Base-by-base conservation (phyloP, 1,284 basidiomycete species). In the Sporisorium iseilematis-ciliati region DNA sequence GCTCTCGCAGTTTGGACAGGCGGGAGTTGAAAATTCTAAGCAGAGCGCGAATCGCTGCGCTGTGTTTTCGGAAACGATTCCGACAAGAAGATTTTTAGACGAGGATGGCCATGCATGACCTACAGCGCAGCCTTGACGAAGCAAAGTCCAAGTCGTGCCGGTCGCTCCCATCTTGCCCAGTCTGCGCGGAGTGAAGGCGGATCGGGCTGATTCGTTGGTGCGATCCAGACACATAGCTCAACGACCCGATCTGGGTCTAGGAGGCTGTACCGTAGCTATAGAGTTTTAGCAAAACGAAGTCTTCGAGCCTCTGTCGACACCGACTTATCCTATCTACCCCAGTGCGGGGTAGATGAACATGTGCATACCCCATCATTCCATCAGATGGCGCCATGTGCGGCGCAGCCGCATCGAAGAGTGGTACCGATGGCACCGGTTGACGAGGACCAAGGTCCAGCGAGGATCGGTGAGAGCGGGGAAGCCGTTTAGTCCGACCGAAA, bases 401-500 rank as follows among this genome's bases (percentile, higher is more conserved):
- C 48, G 23, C 49, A 20, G 52, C 46, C 57, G 61, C 54, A 46
- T 42, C 41, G 8, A 3, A 11, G 26, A 6, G 48, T 11, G 48
- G 48, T n/a, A 38, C 35, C 3, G n/a, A 31, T 4, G 48, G 48
- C n/a, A n/a, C 48, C 29, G 29, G 7, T 4, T 18, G 31, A 49
- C 26, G 35, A 38, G 20, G 42, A 45, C 42, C 26, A 20, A 31
- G 48, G 21, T 14, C 43, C 42, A 45, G 42, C 21, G 8, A 52
- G 33, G 31, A 26, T 52, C 55, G 48, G 55, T 12, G 29, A 8
- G 42, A 41, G 56, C 51, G 33, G 49, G 40, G 42, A 65, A 41
- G 43, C 57, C 63, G 63, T 51, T 54, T 55, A 51, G 52, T 26
- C 63, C 63, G 63, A 35, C 33, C 48, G 33, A 29, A 29, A 26